Evolutionary conservation across 2,329 filamentous ascomycete species (phyloP), one percentile per base, ranked within the genome.

Genomic region (Delphinella strobiligena): DNA sequence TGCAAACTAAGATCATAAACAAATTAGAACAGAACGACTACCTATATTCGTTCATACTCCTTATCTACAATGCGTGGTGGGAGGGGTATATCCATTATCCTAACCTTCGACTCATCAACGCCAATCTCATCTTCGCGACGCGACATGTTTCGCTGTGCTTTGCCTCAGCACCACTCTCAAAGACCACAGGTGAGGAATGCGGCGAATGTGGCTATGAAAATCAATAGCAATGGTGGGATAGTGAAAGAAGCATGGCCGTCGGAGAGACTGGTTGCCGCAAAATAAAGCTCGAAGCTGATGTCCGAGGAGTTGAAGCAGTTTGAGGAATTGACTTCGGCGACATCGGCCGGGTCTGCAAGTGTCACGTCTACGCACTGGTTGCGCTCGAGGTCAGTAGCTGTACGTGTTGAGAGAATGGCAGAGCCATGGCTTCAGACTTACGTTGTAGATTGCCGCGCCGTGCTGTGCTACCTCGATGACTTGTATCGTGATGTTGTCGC

Each of bases 301-400:
- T 83, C 45, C 35, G 74, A 77, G 45, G 79, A 84, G 67, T 96
- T 96, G 69, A 81, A 86, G 70, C 89, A 96, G 63, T 94, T 95
- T 12, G 75, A 71, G 43, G 71, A 67, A 56, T 82, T 93, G 48
- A 95, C 83, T 48, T 80, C 68, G 40, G 66, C 67, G 37, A 93
- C 77, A 55, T 93, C 81, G 52, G 76, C 66, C 16, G 83, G 82
- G 1, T 86, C 82, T 27, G 80, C 84, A 52, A 96, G 93, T 35
- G 82, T 88, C 53, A 96, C 93, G 56, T 96, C 89, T 50, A 91
- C 88, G 57, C 89, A 96, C 86, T 94, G 31, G 2, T 24, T n/a
- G n/a, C n/a, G n/a, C n/a, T n/a, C n/a, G n/a, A n/a, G n/a, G n/a
- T n/a, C n/a, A n/a, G n/a, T n/a, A n/a, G n/a, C n/a, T n/a, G n/a